Percentiles rank a stretch among this genome's conserved stretches.
Conservation (phyloP, 768 basidiomycete genomes). For the Kwoniella mangroviensis region DNA sequence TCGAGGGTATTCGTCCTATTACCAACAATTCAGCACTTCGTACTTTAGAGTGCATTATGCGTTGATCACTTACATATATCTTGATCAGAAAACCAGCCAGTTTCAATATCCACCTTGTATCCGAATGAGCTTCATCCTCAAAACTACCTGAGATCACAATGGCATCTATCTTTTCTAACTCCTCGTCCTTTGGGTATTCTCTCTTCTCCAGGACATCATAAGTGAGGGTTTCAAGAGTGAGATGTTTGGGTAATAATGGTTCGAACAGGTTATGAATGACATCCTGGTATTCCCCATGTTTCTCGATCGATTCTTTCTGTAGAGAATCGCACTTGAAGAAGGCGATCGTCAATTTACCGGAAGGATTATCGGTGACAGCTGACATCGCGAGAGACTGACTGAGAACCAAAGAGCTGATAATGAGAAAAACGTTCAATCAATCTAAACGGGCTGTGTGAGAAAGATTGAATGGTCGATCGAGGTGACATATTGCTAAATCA, state of each 20-base stretch:
- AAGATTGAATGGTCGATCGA: constrained; percentile 1
- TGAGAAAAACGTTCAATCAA: too few species aligned
- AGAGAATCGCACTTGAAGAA: constrained; percentile 48
- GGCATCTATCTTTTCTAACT: constrained; percentile 40
- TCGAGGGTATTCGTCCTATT: constrained; percentile 39
- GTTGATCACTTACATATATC: constrained; percentile 22
- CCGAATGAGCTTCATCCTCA: constrained; percentile 45
- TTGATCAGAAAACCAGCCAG: constrained; percentile 45
- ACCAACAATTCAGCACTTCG: neutral
- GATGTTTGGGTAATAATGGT: constrained; percentile 35
- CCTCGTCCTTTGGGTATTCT: constrained; percentile 42
- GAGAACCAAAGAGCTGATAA: neutral
- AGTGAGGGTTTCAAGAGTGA: constrained; percentile 32
- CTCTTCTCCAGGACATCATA: constrained; percentile 44
- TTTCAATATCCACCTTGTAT: constrained; percentile 44
- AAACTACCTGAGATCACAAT: constrained; percentile 45
- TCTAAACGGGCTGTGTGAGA: neutral
- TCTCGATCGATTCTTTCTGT: constrained; percentile 26
- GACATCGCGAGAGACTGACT: constrained; percentile 6
- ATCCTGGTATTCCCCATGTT: constrained; percentile 46
- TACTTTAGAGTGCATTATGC: neutral
- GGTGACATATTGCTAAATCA: neutral
- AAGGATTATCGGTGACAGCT: constrained; percentile 9
- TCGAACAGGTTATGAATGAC: constrained; percentile 47
- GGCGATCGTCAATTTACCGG: constrained; percentile 35